A percentile compares a stretch with the other conserved stretches of the same genome.
These are phyloP conservation scores for Penicillium cataractarum DNA, from an alignment of 495 filamentous ascomycete genomes.

Conservation along the genomic window DNA sequence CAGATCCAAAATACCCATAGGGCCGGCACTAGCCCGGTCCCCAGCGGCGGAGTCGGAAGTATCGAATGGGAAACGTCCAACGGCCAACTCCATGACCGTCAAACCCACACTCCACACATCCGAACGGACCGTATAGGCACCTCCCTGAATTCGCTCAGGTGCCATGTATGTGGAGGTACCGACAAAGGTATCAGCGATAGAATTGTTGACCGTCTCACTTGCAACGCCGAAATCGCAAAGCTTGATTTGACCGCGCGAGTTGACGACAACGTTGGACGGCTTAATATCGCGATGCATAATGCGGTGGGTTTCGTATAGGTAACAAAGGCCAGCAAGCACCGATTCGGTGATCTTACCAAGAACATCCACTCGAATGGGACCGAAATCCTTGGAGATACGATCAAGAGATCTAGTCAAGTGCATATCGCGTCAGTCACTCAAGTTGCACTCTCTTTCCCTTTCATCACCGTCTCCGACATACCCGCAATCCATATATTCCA, in stretches of 20 bases:
- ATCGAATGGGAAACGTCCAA: slow-evolving; percentile 94
- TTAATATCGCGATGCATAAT: slow-evolving; percentile 99
- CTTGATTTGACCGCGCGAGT: slow-evolving; percentile 92
- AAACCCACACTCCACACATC: slow-evolving; percentile 99
- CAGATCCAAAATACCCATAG: slow-evolving; percentile 93
- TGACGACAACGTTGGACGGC: slow-evolving; percentile 94
- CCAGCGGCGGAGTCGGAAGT: slow-evolving; percentile 73
- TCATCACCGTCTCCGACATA: slow-evolving; percentile 52
- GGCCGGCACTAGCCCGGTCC: slow-evolving; percentile 68
- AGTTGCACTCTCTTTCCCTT: not conserved
- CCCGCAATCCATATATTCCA: slow-evolving; percentile 99
- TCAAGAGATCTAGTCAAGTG: slow-evolving; percentile 75
- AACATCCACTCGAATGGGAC: slow-evolving; percentile 95
- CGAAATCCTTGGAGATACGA: slow-evolving; percentile 89
- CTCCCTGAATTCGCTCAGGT: slow-evolving; percentile 93
- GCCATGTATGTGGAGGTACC: slow-evolving; percentile 99
- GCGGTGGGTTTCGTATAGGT: slow-evolving; percentile 89
- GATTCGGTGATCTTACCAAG: slow-evolving; percentile 99
- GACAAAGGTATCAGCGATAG: slow-evolving; percentile 96
- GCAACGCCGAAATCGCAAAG: slow-evolving; percentile 98
- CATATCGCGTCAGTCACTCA: slow-evolving; percentile 17
- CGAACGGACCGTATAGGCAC: slow-evolving; percentile 95
- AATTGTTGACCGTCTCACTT: slow-evolving; percentile 95
- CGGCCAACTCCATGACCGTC: slow-evolving; percentile 93
- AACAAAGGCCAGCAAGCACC: slow-evolving; percentile 89